Base-by-base conservation (phyloP, 352 stramenopile genomes). In the Thalassiosira mediterranea region DNA sequence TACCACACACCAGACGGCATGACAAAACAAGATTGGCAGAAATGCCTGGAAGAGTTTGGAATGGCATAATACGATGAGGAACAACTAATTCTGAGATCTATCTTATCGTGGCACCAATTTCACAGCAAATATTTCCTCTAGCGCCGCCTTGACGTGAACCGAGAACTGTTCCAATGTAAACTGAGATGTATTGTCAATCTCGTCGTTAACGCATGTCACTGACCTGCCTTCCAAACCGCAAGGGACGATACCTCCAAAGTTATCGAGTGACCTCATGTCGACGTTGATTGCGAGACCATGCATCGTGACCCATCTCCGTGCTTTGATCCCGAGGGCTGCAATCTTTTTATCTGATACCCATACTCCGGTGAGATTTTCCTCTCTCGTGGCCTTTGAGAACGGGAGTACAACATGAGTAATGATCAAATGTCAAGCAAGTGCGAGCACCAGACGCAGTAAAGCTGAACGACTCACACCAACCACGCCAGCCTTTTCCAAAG, bases 251-350 rank as follows among this genome's bases (percentile, higher is more conserved):
- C 81, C 83, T 29, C 79, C 46, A 72, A 92, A 92, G 51, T 84
- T 82, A 57, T 73, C 47, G 38, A 92, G 62, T 48, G 98, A 83
- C 70, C 97, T 90, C 19, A 93, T 94, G 52, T 91, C 95, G 5
- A 98, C 91, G 87, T 99, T 99, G 46, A 99, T 88, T 25, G 97
- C 95, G 52, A 99, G 94, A 47, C 97, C 97, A 77, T 99, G 97
- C 91, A 98, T 98, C 38, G 97, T 99, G 52, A 99, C 91, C 97
- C 97, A 99, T 72, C 91, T 80, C 60, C 92, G 96, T 17, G 94
- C 95, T 64, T 98, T 97, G n/a, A 98, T 97, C 32, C 97, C 97
- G 19, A 98, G 88, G 0, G 96, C 96, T 34, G 95, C 96, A 70
- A 99, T 96, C 84, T 99, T 99, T 60, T 91, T 90, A 38, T 94